Evolutionary conservation across 257 asterid species (phyloP), one percentile per base, ranked within the genome.

Genomic region (Cruciata laevipes): DNA sequence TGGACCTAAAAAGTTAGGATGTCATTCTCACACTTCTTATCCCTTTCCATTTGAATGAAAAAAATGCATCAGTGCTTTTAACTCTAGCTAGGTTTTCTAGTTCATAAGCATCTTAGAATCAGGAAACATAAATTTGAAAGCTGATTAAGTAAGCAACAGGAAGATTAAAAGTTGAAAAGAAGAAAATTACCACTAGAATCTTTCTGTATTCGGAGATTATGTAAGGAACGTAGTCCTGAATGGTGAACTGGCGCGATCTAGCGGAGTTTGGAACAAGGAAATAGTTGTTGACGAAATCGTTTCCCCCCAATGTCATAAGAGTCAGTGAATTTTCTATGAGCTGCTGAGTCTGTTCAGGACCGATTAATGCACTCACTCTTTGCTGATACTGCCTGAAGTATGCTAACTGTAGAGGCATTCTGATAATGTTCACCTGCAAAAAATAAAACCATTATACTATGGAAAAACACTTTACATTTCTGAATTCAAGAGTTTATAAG

Each of bases 211-310:
- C 98, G 18, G 95, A 83, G 71, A 91, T 80, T 73, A 91, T 61
- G 31, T 25, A 85, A 2, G 77, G 87, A n/a, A 83, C 92, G 10
- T 89, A 91, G 56, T 87, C 82, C 0, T 74, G 87, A 1, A 91
- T 72, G 57, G 82, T 1, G 53, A 2, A 91, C 51, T 91, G 96
- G 17, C 88, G 90, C 0, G 95, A 87, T 25, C 98, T 76, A 1
- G 83, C 85, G 0, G 98, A 87, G 33, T 76, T 74, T 4, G 96
- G 98, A 2, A 87, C 87, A 56, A 91, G 73, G 51, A 69, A 91
- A 57, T 91, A 91, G 66, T 91, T 91, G 81, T 91, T 91, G 27
- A 91, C 96, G 63, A 91, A 91, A 66, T 91, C 98, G 61, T 91
- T 91, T 60, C 98, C 96, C 37, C 98, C 98, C 67, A 89, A 47